Percentiles rank a stretch among this genome's conserved stretches.
These are phyloP conservation scores for Moesziomyces globuligerus DNA, from an alignment of 1,284 basidiomycete species.

Conservation along the genomic window DNA sequence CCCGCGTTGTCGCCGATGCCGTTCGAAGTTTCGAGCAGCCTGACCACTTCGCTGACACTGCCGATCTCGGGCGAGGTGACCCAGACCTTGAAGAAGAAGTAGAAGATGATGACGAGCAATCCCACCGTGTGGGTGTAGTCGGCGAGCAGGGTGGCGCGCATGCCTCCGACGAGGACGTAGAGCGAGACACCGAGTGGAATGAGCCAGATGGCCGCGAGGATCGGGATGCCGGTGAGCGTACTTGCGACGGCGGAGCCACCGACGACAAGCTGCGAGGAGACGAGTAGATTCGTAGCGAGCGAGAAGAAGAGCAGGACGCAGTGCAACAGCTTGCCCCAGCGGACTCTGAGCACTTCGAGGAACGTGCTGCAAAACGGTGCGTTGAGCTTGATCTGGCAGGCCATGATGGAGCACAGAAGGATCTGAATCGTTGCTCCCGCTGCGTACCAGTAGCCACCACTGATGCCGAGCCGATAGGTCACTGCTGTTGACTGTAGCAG, in stretches of 20 bases:
- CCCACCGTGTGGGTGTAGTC: constrained; percentile 65
- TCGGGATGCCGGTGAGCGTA: constrained; percentile 72
- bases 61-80: constrained; percentile 70
- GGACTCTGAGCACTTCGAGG: constrained; percentile 75
- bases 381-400: constrained; percentile 73
- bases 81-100: constrained; percentile 78
- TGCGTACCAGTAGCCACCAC: constrained; percentile 52
- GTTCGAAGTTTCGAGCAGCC: constrained; percentile 72
- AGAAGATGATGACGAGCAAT: constrained; percentile 63
- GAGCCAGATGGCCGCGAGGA: constrained; percentile 57
- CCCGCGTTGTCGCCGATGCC: constrained; percentile 73
- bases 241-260: constrained; percentile 62
- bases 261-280: constrained; percentile 61
- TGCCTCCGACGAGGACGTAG: constrained; percentile 63
- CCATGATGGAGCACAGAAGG: constrained; percentile 72
- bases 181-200: constrained; percentile 60
- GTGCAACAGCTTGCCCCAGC: constrained; percentile 82
- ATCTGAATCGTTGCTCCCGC: constrained; percentile 73
- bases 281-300: constrained; percentile 75
- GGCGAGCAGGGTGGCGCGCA: constrained; percentile 62
- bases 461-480: constrained; percentile 28
- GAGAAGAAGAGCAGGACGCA: constrained; percentile 81
- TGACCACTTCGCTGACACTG: constrained; percentile 45
- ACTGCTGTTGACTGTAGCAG: constrained; percentile 75
- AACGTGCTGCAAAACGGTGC: constrained; percentile 74